A percentile compares a stretch with the other conserved stretches of the same genome.
Conservation (phyloP, 1,139 yeast genomes). For the Taiozyma sp. region DNA sequence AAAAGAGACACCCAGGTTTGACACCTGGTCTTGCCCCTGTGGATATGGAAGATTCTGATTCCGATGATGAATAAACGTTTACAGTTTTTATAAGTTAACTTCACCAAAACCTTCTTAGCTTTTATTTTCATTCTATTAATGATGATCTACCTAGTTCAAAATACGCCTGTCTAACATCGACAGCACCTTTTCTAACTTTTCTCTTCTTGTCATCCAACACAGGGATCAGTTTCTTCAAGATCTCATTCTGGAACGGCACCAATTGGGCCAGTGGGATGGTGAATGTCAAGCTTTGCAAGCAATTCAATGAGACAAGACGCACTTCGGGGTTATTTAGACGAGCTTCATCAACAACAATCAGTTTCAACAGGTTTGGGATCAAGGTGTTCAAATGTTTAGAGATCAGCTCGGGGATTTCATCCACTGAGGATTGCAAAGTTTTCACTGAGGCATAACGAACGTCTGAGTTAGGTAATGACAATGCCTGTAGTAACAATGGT, state of each 20-base stretch:
- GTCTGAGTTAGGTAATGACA: conserved; percentile 38
- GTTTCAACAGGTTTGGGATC: conserved; percentile 44
- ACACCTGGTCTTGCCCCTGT: conserved; percentile 95
- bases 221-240: conserved; percentile 43
- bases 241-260: conserved; percentile 45
- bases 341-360: conserved; percentile 24
- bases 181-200: conserved; percentile 67
- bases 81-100: neutral
- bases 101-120: neutral
- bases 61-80: conserved; percentile 26
- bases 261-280: conserved; percentile 37
- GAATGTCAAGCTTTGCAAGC: conserved; percentile 42
- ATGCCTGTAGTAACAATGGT: conserved; percentile 68
- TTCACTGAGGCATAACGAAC: conserved; percentile 57
- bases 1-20: conserved; percentile 53
- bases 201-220: conserved; percentile 76
- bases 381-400: conserved; percentile 51
- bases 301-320: conserved; percentile 51
- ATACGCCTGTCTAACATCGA: conserved; percentile 73
- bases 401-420: conserved; percentile 47
- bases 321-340: conserved; percentile 37
- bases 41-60: conserved; percentile 48
- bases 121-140: conserved; percentile 8
- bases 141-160: conserved; percentile 42
- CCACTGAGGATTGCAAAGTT: conserved; percentile 48